Conservation (phyloP, 106 monocot genomes). For the Dioscorea alata region DNA sequence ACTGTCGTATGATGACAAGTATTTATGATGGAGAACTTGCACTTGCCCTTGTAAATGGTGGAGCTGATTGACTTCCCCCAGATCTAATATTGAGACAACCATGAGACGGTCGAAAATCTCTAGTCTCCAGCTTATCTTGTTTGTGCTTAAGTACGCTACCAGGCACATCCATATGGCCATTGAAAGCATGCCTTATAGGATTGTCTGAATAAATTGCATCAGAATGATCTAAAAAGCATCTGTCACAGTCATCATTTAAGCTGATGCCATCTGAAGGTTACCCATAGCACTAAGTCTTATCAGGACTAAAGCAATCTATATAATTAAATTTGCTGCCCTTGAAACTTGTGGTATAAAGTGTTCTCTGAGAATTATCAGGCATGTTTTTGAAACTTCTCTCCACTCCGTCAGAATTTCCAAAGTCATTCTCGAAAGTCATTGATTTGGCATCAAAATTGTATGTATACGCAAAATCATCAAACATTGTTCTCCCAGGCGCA, state of each 20-base stretch:
- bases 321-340: conserved; percentile 1
- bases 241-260: conserved; percentile 13
- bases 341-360: conserved; percentile 9
- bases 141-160: no score
- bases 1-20: conserved; percentile 5
- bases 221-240: conserved; percentile 13
- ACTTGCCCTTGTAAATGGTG: conserved; percentile 64
- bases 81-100: conserved; percentile 14
- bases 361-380: not conserved
- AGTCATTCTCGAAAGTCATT: not conserved
- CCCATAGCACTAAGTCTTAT: conserved; percentile 8
- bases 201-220: conserved; percentile 4
- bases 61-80: conserved; percentile 79
- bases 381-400: not conserved
- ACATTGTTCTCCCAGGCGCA: conserved; percentile 4
- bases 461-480: conserved; percentile 1
- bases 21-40: conserved; percentile 38
- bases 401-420: not conserved
- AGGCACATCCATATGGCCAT: no score
- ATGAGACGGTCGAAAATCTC: conserved; percentile 12
- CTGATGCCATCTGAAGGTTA: conserved; percentile 13
- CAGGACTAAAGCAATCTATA: conserved; percentile 5
- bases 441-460: conserved; percentile 8
- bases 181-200: not conserved
- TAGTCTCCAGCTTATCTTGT: conserved; percentile 10